Percentiles rank a stretch among this genome's conserved stretches.
These are phyloP conservation scores for Monascus ruber DNA, from an alignment of 2,329 filamentous ascomycete species.

Conservation along the genomic window DNA sequence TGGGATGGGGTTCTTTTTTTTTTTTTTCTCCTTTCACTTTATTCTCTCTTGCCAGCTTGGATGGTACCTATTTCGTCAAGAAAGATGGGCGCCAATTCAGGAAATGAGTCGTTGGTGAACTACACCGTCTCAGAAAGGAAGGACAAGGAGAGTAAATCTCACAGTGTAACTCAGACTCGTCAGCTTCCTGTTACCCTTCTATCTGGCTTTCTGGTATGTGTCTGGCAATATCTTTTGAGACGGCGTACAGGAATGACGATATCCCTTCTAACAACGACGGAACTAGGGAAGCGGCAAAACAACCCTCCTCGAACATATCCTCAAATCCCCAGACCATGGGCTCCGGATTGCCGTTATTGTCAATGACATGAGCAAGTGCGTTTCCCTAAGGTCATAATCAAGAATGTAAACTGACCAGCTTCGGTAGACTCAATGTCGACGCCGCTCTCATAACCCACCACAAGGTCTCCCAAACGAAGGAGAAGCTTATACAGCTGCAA, in stretches of 20 bases:
- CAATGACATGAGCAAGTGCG: slow-evolving; percentile 56
- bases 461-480: slow-evolving; percentile 46
- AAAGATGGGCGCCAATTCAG: background rate
- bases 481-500: slow-evolving; percentile 57
- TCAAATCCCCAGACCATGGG: slow-evolving; percentile 52
- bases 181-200: slow-evolving; percentile 43
- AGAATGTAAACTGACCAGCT: background rate
- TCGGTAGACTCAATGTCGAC: slow-evolving; percentile 50
- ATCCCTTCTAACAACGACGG: no score
- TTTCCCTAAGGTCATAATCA: background rate
- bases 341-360: slow-evolving; percentile 61
- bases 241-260: slow-evolving; percentile 1
- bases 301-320: slow-evolving; percentile 57
- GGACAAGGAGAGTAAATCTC: background rate
- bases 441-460: slow-evolving; percentile 50
- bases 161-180: background rate
- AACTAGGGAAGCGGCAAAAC: slow-evolving; percentile 57
- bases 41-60: no score
- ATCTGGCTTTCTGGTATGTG: slow-evolving; percentile 40
- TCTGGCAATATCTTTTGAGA: slow-evolving; percentile 1
- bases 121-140: slow-evolving; percentile 10
- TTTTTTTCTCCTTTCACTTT: no score
- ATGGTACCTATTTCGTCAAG: no score
- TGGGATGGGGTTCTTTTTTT: no score
- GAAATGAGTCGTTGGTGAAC: background rate